These are phyloP conservation scores for Arxiozyma slooffiae DNA, from an alignment of 1,139 yeast genomes.

Conservation along the genomic window DNA sequence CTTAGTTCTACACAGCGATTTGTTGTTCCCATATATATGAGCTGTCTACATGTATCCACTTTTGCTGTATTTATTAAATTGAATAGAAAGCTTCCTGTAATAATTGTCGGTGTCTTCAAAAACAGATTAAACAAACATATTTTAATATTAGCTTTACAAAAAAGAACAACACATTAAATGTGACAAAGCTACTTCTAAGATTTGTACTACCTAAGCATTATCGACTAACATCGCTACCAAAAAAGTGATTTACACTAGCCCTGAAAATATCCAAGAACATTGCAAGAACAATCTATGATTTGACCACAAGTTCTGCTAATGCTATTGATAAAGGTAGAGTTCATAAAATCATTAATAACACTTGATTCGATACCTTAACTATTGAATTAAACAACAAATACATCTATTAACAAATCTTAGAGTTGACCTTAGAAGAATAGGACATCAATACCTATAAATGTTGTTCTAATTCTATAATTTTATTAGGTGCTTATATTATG, in stretches of 20 bases:
- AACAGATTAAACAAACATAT: slow-evolving; percentile 88
- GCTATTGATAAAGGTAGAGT: slow-evolving; percentile 36
- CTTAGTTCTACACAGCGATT: slow-evolving; percentile 90
- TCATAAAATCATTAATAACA: slow-evolving; percentile 40
- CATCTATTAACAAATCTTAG: slow-evolving; percentile 47
- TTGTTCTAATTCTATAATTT: slow-evolving; percentile 67
- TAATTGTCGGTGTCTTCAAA: slow-evolving; percentile 86
- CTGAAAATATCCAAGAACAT: slow-evolving; percentile 76
- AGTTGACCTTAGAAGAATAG: slow-evolving; percentile 47
- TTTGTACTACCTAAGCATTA: slow-evolving; percentile 95
- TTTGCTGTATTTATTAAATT: slow-evolving; percentile 72
- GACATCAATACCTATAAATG: slow-evolving; percentile 72
- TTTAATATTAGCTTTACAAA: slow-evolving; percentile 84
- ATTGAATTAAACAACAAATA: slow-evolving; percentile 41
- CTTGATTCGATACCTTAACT: slow-evolving; percentile 85
- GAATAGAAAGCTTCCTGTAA: slow-evolving; percentile 91
- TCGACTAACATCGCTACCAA: slow-evolving; percentile 92
- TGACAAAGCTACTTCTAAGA: slow-evolving; percentile 94
- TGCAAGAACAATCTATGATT: slow-evolving; percentile 68
- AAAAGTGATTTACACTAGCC: slow-evolving; percentile 95
- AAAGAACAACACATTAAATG: slow-evolving; percentile 97
- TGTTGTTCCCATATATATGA: slow-evolving; percentile 96
- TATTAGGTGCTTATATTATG: slow-evolving; percentile 97
- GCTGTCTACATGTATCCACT: slow-evolving; percentile 98
- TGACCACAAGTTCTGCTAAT: slow-evolving; percentile 62